phyloP scores from a whole-genome alignment of 2,329 filamentous ascomycete species.

The Neopestalotiopsis rosae region DNA sequence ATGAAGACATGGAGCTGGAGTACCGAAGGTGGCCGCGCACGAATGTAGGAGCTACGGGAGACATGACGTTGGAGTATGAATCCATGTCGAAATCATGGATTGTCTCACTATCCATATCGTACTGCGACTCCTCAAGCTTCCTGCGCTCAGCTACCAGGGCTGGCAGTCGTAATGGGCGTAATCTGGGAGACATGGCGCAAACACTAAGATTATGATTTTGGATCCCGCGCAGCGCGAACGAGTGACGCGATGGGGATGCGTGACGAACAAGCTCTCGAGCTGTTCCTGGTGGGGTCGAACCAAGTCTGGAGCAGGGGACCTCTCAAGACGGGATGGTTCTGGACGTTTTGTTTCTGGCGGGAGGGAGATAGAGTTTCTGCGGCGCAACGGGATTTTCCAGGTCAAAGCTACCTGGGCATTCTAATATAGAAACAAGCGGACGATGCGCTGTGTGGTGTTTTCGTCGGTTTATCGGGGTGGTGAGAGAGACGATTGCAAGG shows the following conservation, averaged over 20 bases:
- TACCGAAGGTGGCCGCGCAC: slow-evolving; percentile 68
- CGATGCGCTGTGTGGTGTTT: slow-evolving; percentile 6
- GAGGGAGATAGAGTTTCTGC: slow-evolving; percentile 9
- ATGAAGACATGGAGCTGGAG: slow-evolving; percentile 79
- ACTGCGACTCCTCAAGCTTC: slow-evolving; percentile 32
- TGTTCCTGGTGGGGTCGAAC: slow-evolving; percentile 16
- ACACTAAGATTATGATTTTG: not conserved
- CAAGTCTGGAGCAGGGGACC: not conserved
- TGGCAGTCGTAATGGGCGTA: slow-evolving; percentile 39
- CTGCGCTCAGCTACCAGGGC: slow-evolving; percentile 36
- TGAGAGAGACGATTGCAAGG: slow-evolving; percentile 13
- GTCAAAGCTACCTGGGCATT: slow-evolving; percentile 19
- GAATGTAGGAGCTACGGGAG: slow-evolving; percentile 75
- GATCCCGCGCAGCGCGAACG: not conserved
- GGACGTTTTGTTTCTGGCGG: slow-evolving; percentile 13
- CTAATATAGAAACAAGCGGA: slow-evolving; percentile 17
- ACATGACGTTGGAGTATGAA: slow-evolving; percentile 70
- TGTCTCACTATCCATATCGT: slow-evolving; percentile 40
- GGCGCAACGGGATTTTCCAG: slow-evolving; percentile 9
- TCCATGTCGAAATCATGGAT: slow-evolving; percentile 48
- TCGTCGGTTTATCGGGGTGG: not conserved
- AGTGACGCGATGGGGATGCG: not conserved
- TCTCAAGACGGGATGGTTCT: not conserved
- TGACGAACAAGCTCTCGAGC: slow-evolving; percentile 4
- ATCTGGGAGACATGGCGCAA: slow-evolving; percentile 32